Evolutionary conservation across 805 yeast genomes (phyloP).

Genomic region (Suhomyces sp.): DNA sequence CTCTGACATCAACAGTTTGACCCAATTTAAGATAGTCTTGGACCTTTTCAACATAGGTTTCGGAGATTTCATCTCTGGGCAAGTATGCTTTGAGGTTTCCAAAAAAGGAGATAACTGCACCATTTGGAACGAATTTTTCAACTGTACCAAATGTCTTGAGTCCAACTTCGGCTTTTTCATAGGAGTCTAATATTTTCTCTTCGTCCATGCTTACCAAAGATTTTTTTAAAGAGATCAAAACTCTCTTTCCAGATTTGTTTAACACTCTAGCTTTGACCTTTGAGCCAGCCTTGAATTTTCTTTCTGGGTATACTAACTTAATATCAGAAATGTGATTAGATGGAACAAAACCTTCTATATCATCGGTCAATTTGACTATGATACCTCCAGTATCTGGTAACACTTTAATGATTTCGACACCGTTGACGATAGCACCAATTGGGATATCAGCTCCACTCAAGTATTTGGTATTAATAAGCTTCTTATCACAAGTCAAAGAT

Average conservation of each 20-base stretch:
- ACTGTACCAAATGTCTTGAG: slow-evolving; percentile 71
- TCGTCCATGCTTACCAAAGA: slow-evolving; percentile 69
- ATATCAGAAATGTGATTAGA: slow-evolving; percentile 79
- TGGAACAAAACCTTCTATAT: slow-evolving; percentile 74
- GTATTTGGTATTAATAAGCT: slow-evolving; percentile 61
- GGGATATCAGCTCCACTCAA: slow-evolving; percentile 72
- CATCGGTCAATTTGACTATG: slow-evolving; percentile 59
- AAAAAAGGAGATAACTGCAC: slow-evolving; percentile 83
- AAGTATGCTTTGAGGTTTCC: slow-evolving; percentile 75
- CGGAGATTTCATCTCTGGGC: slow-evolving; percentile 87
- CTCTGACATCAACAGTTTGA: slow-evolving; percentile 74
- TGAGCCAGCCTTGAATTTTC: slow-evolving; percentile 83
- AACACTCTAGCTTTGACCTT: slow-evolving; percentile 76
- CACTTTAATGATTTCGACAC: slow-evolving; percentile 53
- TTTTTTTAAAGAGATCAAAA: slow-evolving; percentile 76
- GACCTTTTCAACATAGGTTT: slow-evolving; percentile 76
- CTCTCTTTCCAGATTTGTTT: slow-evolving; percentile 46
- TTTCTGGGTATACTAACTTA: slow-evolving; percentile 82
- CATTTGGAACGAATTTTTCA: slow-evolving; percentile 65
- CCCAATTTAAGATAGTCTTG: slow-evolving; percentile 77
- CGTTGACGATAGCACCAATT: slow-evolving; percentile 62
- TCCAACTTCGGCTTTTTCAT: slow-evolving; percentile 43
- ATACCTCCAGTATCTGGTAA: slow-evolving; percentile 63
- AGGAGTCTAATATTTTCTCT: slow-evolving; percentile 46
- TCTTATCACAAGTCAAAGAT: slow-evolving; percentile 67